A percentile compares a stretch with the other conserved stretches of the same genome.
Evolutionary conservation across 257 asterid species (phyloP).

Genomic region (Przewalskia tangutica): DNA sequence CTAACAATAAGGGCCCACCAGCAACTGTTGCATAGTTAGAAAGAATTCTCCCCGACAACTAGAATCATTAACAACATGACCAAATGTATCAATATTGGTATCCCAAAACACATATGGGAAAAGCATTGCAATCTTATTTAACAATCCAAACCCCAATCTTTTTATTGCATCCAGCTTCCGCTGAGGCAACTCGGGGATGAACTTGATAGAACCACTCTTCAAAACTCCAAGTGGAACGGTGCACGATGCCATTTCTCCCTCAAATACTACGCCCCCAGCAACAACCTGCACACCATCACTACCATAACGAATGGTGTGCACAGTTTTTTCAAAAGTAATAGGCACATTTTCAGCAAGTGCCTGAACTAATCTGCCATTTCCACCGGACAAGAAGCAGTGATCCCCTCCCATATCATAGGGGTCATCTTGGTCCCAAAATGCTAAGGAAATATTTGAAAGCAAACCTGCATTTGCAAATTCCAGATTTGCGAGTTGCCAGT

Average conservation of each 20-base stretch:
- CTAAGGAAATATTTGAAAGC: conserved; percentile 73
- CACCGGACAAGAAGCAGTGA: conserved; percentile 89
- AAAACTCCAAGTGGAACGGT: conserved; percentile 85
- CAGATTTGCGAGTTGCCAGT: conserved; percentile 88
- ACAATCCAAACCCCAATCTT: conserved; percentile 81
- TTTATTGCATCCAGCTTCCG: conserved; percentile 81
- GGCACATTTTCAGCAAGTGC: conserved; percentile 70
- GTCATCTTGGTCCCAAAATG: conserved; percentile 98
- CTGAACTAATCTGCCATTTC: conserved; percentile 73
- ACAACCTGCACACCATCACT: conserved; percentile 71
- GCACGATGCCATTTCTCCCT: conserved; percentile 82
- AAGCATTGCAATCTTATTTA: conserved; percentile 87
- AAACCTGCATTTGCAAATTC: conserved; percentile 91
- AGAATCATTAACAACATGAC: conserved; percentile 73
- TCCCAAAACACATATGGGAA: conserved; percentile 88
- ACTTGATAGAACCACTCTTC: conserved; percentile 70
- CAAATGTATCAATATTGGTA: conserved; percentile 85
- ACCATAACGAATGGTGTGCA: conserved; percentile 70
- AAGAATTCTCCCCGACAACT: conserved; percentile 76
- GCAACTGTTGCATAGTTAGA: conserved; percentile 88
- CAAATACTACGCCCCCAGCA: conserved; percentile 68
- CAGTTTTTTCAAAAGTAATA: conserved; percentile 63
- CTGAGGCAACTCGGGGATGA: conserved; percentile 84
- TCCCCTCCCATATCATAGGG: conserved; percentile 98
- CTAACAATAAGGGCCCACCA: conserved; percentile 87